Base-by-base conservation (phyloP, 345 rosid genomes). In the Carallia pectinifolia region DNA sequence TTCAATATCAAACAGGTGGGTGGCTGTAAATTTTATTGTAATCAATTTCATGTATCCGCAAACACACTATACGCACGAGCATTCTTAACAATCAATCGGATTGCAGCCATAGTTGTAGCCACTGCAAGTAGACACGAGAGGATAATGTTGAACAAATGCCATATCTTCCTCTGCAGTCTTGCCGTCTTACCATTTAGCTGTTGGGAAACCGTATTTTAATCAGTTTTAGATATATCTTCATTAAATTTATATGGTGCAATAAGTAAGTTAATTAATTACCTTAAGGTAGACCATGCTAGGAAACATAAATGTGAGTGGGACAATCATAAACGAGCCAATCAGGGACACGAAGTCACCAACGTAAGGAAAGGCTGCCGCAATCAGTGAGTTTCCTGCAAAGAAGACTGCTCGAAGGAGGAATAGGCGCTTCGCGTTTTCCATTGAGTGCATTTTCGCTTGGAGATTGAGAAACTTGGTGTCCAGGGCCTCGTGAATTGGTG, bases 291-390 rank as follows among this genome's bases (percentile, higher is more conserved):
- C 37, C 74, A 79, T 53, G 66, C 71, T 75, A 12, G 82, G 77
- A 58, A 75, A 79, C 39, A 75, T 54, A 30, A 77, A 80, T 33
- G 81, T 74, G 4, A 80, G 78, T 54, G 81, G 79, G 19, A 80
- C 12, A 47, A 77, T 75, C 7, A 75, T 39, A 50, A 80, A 66
- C 18, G 84, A 74, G 15, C 84, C 75, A 12, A 74, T 15, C 34
- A 81, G 40, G 77, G 65, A 71, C 61, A 77, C 68, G 47, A 81
- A 77, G 52, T 81, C 79, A 16, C 79, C 84, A n/a, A 77, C 60
- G 76, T 77, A 81, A 17, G 84, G 84, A 68, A 81, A 68, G 29
- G 78, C 76, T n/a, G 84, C 84, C 5, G 79, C 40, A 29, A 74
- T 54, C 5, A 71, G 64, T 40, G 77, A 68, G 66, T 64, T 74